Percentiles rank a stretch among this genome's conserved stretches.
Evolutionary conservation across 2,329 filamentous ascomycete genomes (phyloP).

Genomic region (Cercospora sesami): DNA sequence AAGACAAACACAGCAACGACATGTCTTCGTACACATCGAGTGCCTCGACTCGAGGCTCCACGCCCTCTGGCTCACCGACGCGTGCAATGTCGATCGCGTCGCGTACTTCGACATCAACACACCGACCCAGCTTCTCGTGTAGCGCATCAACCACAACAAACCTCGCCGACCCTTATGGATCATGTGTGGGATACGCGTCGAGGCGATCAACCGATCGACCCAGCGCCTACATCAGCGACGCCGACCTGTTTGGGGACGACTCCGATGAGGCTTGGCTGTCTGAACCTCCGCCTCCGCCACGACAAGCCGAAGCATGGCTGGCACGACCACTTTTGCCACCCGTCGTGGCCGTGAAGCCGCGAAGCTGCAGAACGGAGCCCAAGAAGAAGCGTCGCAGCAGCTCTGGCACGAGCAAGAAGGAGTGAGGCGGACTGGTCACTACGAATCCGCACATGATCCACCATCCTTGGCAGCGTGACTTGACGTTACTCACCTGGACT

Average conservation of each 20-base stretch:
- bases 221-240: conserved; percentile 42
- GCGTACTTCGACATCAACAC: conserved; percentile 19
- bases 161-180: conserved; percentile 26
- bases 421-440: conserved; percentile 13
- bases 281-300: conserved; percentile 39
- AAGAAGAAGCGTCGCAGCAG: conserved; percentile 28
- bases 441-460: background rate
- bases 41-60: conserved; percentile 16
- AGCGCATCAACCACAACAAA: conserved; percentile 15
- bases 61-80: conserved; percentile 18
- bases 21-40: conserved; percentile 20
- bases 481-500: background rate
- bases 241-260: conserved; percentile 41
- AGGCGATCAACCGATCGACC: conserved; percentile 27
- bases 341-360: conserved; percentile 28
- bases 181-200: conserved; percentile 24
- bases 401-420: conserved; percentile 24
- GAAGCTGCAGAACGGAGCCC: conserved; percentile 20
- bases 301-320: conserved; percentile 39
- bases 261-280: conserved; percentile 34
- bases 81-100: conserved; percentile 25
- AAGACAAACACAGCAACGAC: background rate
- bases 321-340: conserved; percentile 36
- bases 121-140: conserved; percentile 19
- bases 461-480: background rate